A percentile compares a stretch with the other conserved stretches of the same genome.
Conservation (phyloP, 805 yeast genomes). For the Saccharomyces eubayanus region DNA sequence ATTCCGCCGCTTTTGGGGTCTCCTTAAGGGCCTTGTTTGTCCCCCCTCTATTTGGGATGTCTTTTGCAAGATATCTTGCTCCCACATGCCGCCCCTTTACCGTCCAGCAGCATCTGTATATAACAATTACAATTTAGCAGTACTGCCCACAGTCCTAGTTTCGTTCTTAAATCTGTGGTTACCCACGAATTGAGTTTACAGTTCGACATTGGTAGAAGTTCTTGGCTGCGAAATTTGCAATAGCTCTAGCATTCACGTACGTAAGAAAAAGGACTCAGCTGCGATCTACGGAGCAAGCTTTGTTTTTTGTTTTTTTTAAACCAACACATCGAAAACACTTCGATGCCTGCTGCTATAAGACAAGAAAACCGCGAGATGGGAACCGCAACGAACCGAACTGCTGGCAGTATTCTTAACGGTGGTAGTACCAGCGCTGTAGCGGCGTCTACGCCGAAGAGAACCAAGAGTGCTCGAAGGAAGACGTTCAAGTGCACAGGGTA, state of each 20-base stretch:
- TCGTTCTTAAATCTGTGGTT: background rate
- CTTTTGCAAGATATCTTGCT: background rate
- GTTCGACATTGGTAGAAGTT: background rate
- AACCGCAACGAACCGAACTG: background rate
- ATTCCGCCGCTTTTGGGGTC: background rate
- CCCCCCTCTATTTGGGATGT: background rate
- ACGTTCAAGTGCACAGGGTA: constrained; percentile 81
- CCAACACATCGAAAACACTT: background rate
- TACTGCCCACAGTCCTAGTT: background rate
- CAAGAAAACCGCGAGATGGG: background rate
- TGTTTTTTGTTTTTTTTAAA: background rate
- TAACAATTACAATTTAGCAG: background rate
- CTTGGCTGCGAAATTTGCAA: background rate
- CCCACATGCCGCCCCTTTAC: background rate
- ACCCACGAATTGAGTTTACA: background rate
- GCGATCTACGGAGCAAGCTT: background rate
- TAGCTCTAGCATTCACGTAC: background rate
- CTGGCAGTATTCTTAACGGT: background rate
- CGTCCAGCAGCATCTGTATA: background rate
- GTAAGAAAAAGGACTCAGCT: background rate
- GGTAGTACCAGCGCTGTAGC: background rate
- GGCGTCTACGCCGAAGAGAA: background rate
- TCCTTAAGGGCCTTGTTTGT: background rate
- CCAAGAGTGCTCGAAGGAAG: constrained; percentile 20
- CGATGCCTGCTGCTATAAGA: background rate